Conservation (phyloP, 2,329 filamentous ascomycete genomes). For the Orbilia quercus region DNA sequence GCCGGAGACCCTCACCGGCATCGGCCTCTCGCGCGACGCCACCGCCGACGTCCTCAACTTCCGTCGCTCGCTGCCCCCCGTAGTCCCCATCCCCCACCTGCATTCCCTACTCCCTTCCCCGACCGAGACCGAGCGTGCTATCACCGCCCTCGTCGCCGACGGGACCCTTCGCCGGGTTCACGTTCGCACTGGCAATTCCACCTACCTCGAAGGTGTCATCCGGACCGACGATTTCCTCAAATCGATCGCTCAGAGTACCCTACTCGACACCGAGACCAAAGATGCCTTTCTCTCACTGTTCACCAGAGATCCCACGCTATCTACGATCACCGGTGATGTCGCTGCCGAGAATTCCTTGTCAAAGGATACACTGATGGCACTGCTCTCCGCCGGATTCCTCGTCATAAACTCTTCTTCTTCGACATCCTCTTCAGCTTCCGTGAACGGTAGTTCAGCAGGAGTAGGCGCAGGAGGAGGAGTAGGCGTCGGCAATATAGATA, state of each 20-base stretch:
- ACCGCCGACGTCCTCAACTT: slow-evolving; percentile 50
- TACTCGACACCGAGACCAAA: slow-evolving; percentile 26
- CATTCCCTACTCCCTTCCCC: slow-evolving; percentile 44
- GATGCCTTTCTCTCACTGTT: slow-evolving; percentile 32
- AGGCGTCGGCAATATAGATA: slow-evolving; percentile 14
- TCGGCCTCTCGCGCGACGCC: slow-evolving; percentile 48
- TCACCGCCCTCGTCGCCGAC: slow-evolving; percentile 31
- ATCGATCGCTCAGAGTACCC: slow-evolving; percentile 29
- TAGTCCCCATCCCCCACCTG: slow-evolving; percentile 41
- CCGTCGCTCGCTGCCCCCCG: slow-evolving; percentile 42
- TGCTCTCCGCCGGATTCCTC: slow-evolving; percentile 46
- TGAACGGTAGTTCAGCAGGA: too few species aligned
- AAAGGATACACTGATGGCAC: slow-evolving; percentile 32
- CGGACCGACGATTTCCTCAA: slow-evolving; percentile 47
- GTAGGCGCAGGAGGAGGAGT: not conserved
- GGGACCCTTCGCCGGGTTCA: slow-evolving; percentile 45
- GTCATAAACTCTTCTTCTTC: slow-evolving; percentile 27
- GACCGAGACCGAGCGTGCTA: slow-evolving; percentile 44
- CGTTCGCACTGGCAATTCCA: slow-evolving; percentile 24
- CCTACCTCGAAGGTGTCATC: slow-evolving; percentile 43
- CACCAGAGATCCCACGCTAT: slow-evolving; percentile 10
- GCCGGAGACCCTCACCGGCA: slow-evolving; percentile 51
- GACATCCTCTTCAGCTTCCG: slow-evolving; percentile 2
- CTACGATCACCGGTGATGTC: slow-evolving; percentile 28
- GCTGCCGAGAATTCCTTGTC: slow-evolving; percentile 19